These are phyloP conservation scores for Xenoacremonium recifei DNA, from an alignment of 2,329 filamentous ascomycete species.

Conservation along the genomic window DNA sequence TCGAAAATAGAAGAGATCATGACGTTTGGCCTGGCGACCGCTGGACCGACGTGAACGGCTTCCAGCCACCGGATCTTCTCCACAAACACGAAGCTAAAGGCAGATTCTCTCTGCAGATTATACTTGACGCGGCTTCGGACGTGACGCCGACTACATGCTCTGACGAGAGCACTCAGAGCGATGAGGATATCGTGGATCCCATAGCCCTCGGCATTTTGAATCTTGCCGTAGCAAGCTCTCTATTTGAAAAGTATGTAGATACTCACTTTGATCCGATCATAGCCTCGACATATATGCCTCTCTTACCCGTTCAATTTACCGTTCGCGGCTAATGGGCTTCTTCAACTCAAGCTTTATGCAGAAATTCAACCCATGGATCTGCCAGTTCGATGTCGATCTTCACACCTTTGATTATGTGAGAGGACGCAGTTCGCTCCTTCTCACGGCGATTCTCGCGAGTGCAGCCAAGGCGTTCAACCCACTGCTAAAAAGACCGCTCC, in stretches of 20 bases:
- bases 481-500: constrained; percentile 22
- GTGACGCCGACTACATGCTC: constrained; percentile 1
- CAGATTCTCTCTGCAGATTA: constrained; percentile 32
- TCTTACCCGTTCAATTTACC: not conserved
- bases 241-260: constrained; percentile 7
- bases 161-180: too few species aligned
- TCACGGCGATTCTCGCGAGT: constrained; percentile 32
- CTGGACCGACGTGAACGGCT: too few species aligned
- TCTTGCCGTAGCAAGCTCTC: constrained; percentile 4
- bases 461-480: constrained; percentile 37
- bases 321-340: not conserved
- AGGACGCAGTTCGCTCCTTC: constrained; percentile 34
- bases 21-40: too few species aligned
- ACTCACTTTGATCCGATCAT: too few species aligned
- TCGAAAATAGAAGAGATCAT: too few species aligned
- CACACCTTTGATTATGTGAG: constrained; percentile 37
- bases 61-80: constrained; percentile 34
- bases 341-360: constrained; percentile 30
- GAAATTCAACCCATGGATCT: constrained; percentile 39
- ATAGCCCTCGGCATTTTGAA: constrained; percentile 7
- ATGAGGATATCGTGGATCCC: constrained; percentile 7
- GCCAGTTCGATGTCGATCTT: constrained; percentile 36
- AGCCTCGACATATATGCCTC: too few species aligned
- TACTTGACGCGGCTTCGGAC: constrained; percentile 19
- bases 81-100: constrained; percentile 33